phyloP scores from a whole-genome alignment of 2,329 filamentous ascomycete species.

The Aspergillus viridinutans region DNA sequence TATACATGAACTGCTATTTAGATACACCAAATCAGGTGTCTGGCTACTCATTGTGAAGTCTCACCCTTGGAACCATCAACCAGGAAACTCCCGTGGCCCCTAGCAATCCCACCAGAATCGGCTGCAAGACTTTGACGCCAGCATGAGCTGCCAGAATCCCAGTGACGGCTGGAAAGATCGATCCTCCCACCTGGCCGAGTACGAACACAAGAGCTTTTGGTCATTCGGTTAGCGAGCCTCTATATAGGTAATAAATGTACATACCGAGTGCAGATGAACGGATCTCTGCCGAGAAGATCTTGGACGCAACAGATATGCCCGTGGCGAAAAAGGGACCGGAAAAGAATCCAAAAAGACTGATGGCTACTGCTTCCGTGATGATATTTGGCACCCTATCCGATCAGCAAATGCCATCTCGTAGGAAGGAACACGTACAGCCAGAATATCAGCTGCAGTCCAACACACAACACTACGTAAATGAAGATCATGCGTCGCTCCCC shows the following conservation, averaged over 20 bases:
- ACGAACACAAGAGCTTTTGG: slow-evolving; percentile 50
- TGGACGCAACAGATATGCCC: slow-evolving; percentile 49
- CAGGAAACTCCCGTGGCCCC: slow-evolving; percentile 46
- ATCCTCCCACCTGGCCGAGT: slow-evolving; percentile 53
- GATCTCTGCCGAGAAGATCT: slow-evolving; percentile 47
- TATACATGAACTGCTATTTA: too few species aligned
- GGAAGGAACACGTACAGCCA: slow-evolving; percentile 22
- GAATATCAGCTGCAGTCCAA: too few species aligned
- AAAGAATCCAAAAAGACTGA: slow-evolving; percentile 56
- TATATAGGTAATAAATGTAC: not conserved
- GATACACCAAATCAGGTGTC: too few species aligned
- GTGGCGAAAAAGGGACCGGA: slow-evolving; percentile 46
- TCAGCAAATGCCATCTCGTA: slow-evolving; percentile 50
- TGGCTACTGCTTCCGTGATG: slow-evolving; percentile 50
- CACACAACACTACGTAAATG: too few species aligned
- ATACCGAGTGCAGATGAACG: slow-evolving; percentile 46
- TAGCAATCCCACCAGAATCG: slow-evolving; percentile 49
- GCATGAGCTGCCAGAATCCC: too few species aligned
- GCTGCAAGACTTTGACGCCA: slow-evolving; percentile 50
- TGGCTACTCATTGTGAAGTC: slow-evolving; percentile 19
- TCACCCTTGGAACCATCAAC: slow-evolving; percentile 35
- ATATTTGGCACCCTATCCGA: slow-evolving; percentile 36
- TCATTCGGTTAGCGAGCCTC: not conserved
- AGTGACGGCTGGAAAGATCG: slow-evolving; percentile 54
- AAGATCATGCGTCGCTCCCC: too few species aligned